Evolutionary conservation across 139 green algal species (phyloP).

Genomic region (Coelastrella sp.): DNA sequence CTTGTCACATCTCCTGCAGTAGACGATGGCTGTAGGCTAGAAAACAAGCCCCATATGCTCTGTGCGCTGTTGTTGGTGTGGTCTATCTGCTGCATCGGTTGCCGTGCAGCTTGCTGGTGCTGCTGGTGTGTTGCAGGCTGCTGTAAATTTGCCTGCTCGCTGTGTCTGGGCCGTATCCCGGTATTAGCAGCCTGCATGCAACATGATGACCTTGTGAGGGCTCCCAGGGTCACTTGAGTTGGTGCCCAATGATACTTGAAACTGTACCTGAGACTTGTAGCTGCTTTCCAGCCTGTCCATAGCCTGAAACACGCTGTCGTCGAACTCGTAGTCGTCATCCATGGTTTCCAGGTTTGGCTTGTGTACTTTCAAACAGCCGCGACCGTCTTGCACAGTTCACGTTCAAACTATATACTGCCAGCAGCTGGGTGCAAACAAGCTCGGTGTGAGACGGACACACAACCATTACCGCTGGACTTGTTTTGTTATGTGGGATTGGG

Average conservation of each 20-base stretch:
- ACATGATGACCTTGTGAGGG: too few relatives aligned
- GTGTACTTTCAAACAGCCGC: background rate
- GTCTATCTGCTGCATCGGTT: background rate
- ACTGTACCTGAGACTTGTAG: background rate
- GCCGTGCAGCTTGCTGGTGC: background rate
- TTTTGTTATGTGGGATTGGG: too few relatives aligned
- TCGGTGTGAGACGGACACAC: too few relatives aligned
- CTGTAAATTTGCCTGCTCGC: too few relatives aligned
- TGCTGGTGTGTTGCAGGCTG: background rate
- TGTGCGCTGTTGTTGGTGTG: background rate
- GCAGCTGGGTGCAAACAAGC: too few relatives aligned
- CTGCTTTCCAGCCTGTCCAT: background rate
- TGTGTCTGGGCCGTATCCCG: too few relatives aligned
- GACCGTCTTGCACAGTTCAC: too few relatives aligned
- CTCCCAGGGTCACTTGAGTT: too few relatives aligned
- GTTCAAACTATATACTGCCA: too few relatives aligned
- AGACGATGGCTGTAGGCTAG: background rate
- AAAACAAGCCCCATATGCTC: background rate
- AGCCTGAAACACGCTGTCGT: background rate
- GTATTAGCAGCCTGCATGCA: background rate
- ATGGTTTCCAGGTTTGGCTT: background rate
- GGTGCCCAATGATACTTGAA: background rate
- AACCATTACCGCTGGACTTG: too few relatives aligned
- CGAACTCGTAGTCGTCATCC: conserved; percentile 11
- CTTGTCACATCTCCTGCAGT: background rate